phyloP scores from a whole-genome alignment of 345 rosid species.

The Crucihimalaya himalaica region DNA sequence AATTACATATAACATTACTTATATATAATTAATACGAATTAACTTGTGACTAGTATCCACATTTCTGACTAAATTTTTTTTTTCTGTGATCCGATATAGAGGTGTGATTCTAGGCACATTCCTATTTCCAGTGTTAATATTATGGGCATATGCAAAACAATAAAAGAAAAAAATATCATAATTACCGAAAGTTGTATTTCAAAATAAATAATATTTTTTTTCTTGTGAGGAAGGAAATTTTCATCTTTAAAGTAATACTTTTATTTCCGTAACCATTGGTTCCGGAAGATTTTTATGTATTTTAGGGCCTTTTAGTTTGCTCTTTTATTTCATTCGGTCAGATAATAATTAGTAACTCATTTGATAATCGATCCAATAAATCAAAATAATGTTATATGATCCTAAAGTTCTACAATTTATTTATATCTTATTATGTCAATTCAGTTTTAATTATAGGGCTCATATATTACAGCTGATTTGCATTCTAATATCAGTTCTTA shows the following conservation, averaged over 20 bases:
- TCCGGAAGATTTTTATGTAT: neutral
- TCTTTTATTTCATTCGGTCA: neutral
- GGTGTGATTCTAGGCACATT: conserved; percentile 5
- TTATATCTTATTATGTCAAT: neutral
- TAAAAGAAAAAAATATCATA: neutral
- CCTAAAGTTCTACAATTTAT: neutral
- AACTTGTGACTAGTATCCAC: neutral
- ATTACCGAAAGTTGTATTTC: neutral
- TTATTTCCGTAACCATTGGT: neutral
- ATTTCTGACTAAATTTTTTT: neutral
- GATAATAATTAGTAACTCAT: neutral
- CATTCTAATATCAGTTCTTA: neutral
- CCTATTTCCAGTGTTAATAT: neutral
- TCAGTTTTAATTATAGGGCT: neutral
- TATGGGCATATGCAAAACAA: conserved; percentile 15
- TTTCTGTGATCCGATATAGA: neutral
- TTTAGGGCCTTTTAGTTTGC: neutral
- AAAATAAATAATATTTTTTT: neutral
- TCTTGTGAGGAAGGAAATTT: neutral
- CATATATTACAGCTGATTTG: neutral
- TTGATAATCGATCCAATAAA: neutral
- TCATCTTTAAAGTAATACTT: neutral
- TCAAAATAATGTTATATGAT: neutral
- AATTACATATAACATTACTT: neutral
- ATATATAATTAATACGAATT: neutral